A percentile compares a stretch with the other conserved stretches of the same genome.
Conservation (phyloP, 768 basidiomycete species). For the Arthromyces matolae region DNA sequence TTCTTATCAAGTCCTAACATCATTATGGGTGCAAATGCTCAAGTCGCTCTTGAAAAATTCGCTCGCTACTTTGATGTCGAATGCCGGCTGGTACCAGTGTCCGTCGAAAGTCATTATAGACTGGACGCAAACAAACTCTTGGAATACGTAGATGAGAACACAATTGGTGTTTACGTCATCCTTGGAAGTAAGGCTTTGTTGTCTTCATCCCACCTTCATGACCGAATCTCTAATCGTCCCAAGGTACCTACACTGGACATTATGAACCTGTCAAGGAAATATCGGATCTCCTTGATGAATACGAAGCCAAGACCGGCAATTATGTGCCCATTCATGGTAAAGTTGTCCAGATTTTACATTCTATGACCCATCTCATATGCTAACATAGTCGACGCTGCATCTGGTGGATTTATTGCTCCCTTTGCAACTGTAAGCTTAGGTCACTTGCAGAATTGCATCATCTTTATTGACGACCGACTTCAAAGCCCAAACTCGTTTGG, state of each 20-base stretch:
- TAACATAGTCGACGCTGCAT: conserved; percentile 55
- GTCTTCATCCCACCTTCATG: conserved; percentile 46
- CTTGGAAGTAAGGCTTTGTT: conserved; percentile 30
- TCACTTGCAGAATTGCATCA: conserved; percentile 24
- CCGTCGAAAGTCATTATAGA: conserved; percentile 48
- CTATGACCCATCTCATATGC: conserved; percentile 35
- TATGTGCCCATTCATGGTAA: conserved; percentile 69
- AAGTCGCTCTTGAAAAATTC: conserved; percentile 70
- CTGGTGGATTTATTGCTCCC: conserved; percentile 65
- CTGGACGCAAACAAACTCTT: conserved; percentile 62
- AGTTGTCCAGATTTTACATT: conserved; percentile 36
- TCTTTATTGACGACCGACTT: neutral
- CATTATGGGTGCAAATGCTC: conserved; percentile 68
- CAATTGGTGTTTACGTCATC: conserved; percentile 64
- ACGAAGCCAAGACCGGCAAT: conserved; percentile 56
- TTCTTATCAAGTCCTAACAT: conserved; percentile 48
- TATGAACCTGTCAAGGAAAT: conserved; percentile 85
- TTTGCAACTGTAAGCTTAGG: conserved; percentile 39
- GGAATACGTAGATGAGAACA: conserved; percentile 69
- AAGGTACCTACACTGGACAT: conserved; percentile 63
- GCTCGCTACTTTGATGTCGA: conserved; percentile 73
- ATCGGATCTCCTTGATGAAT: conserved; percentile 66
- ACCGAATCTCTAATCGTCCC: too few relatives aligned
- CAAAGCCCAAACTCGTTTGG: conserved; percentile 55
- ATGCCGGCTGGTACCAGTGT: conserved; percentile 49